Percentiles rank a stretch among this genome's conserved stretches.
phyloP scores from a whole-genome alignment of 2,329 filamentous ascomycete species.

The Sporothrix protearum region DNA sequence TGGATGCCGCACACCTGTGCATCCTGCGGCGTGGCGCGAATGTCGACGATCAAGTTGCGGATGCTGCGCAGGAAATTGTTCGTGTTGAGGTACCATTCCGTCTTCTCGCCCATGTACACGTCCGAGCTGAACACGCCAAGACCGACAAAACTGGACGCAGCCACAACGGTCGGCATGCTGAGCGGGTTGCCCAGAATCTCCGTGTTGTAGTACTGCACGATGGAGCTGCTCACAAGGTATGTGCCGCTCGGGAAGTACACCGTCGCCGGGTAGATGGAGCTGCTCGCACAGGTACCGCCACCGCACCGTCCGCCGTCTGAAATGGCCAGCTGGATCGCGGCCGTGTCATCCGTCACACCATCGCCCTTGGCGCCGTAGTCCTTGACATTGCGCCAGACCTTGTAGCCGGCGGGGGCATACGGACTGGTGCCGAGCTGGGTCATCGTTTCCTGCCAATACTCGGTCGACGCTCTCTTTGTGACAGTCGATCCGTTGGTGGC shows the following conservation, averaged over 20 bases:
- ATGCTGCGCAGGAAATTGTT: slow-evolving; percentile 37
- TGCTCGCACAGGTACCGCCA: slow-evolving; percentile 13
- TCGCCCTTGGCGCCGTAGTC: slow-evolving; percentile 44
- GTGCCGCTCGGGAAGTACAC: slow-evolving; percentile 30
- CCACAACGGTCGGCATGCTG: slow-evolving; percentile 24
- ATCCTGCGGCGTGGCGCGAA: neutral
- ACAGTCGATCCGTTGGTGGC: too few relatives aligned
- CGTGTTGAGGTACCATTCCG: slow-evolving; percentile 34
- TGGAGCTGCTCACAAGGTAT: slow-evolving; percentile 24
- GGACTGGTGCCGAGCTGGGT: slow-evolving; percentile 34
- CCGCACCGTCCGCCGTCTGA: slow-evolving; percentile 36
- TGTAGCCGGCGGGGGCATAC: slow-evolving; percentile 32
- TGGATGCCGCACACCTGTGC: slow-evolving; percentile 8
- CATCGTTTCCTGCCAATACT: too few relatives aligned
- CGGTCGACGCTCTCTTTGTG: too few relatives aligned
- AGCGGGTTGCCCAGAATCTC: slow-evolving; percentile 26
- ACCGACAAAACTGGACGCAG: neutral
- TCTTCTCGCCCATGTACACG: neutral
- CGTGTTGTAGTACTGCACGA: slow-evolving; percentile 27
- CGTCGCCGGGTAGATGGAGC: slow-evolving; percentile 24
- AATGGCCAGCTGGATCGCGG: slow-evolving; percentile 63
- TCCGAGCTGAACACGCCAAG: slow-evolving; percentile 8
- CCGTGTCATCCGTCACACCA: slow-evolving; percentile 69
- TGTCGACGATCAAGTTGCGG: slow-evolving; percentile 10
- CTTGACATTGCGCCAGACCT: slow-evolving; percentile 46